phyloP scores from a whole-genome alignment of 495 filamentous ascomycete species.

The Geopyxis carbonaria region DNA sequence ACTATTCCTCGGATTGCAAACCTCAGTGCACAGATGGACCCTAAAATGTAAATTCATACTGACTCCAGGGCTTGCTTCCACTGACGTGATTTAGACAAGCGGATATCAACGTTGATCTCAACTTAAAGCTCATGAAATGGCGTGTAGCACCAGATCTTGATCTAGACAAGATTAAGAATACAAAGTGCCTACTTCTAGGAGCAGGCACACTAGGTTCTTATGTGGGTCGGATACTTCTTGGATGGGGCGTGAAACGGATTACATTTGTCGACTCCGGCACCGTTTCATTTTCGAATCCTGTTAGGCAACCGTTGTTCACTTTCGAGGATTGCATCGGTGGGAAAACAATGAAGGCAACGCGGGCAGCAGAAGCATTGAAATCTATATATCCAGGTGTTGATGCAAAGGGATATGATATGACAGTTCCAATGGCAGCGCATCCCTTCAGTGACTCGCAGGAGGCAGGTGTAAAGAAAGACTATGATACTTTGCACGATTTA shows the following conservation, averaged over 20 bases:
- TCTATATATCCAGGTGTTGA: slow-evolving; percentile 88
- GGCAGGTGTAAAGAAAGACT: slow-evolving; percentile 48
- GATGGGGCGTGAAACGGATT: slow-evolving; percentile 93
- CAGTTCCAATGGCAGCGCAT: slow-evolving; percentile 91
- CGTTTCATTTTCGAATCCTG: slow-evolving; percentile 94
- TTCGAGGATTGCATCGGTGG: slow-evolving; percentile 79
- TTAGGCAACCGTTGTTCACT: slow-evolving; percentile 79
- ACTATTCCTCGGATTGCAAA: slow-evolving; percentile 58
- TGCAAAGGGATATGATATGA: slow-evolving; percentile 54
- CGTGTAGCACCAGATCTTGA: slow-evolving; percentile 75
- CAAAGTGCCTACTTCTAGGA: slow-evolving; percentile 84
- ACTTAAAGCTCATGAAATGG: slow-evolving; percentile 98
- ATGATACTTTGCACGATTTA: slow-evolving; percentile 51
- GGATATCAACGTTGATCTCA: slow-evolving; percentile 92
- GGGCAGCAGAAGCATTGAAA: slow-evolving; percentile 62
- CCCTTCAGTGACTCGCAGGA: slow-evolving; percentile 49
- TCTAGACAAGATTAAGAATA: slow-evolving; percentile 74
- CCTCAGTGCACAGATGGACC: slow-evolving; percentile 83
- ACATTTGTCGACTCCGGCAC: slow-evolving; percentile 91
- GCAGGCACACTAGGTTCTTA: slow-evolving; percentile 90
- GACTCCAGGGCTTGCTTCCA: slow-evolving; percentile 5
- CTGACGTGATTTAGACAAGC: slow-evolving; percentile 39
- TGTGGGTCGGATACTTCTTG: slow-evolving; percentile 76
- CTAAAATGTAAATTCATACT: slow-evolving; percentile 34
- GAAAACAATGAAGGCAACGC: slow-evolving; percentile 63